Conservation (phyloP, 306 rosid species). For the Echinosophora koreensis region DNA sequence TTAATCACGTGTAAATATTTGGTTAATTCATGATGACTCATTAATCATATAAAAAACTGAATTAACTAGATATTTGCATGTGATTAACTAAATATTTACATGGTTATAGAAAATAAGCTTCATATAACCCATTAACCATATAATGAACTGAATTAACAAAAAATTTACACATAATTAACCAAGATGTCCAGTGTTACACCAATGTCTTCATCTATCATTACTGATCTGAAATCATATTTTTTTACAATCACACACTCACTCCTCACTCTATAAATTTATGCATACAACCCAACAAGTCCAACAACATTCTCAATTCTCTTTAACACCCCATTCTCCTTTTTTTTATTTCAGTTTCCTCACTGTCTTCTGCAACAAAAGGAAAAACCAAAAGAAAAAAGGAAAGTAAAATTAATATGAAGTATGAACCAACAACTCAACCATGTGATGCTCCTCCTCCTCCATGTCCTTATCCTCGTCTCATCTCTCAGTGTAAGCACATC, state of each 20-base stretch:
- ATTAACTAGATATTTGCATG: too few relatives aligned
- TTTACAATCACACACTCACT: background rate
- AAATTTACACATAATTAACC: too few relatives aligned
- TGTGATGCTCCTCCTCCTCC: constrained; percentile 52
- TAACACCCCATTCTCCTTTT: too few relatives aligned
- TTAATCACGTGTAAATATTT: too few relatives aligned
- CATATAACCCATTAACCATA: too few relatives aligned
- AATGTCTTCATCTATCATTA: too few relatives aligned
- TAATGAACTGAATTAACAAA: too few relatives aligned
- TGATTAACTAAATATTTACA: too few relatives aligned
- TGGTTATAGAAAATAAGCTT: too few relatives aligned
- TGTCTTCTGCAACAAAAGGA: background rate
- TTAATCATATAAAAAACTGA: too few relatives aligned
- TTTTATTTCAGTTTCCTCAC: constrained; percentile 21
- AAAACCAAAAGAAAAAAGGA: background rate
- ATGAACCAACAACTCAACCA: constrained; percentile 54
- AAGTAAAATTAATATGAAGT: constrained; percentile 43
- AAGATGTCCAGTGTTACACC: too few relatives aligned
- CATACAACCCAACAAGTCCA: constrained; percentile 52
- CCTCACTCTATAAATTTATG: constrained; percentile 60
- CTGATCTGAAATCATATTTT: constrained; percentile 40
- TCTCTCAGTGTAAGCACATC: constrained; percentile 71
- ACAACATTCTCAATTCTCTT: constrained; percentile 62
- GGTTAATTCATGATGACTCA: too few relatives aligned
- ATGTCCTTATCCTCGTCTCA: constrained; percentile 64